Base-by-base conservation (phyloP, 306 rosid species). In the Neltuma alba region DNA sequence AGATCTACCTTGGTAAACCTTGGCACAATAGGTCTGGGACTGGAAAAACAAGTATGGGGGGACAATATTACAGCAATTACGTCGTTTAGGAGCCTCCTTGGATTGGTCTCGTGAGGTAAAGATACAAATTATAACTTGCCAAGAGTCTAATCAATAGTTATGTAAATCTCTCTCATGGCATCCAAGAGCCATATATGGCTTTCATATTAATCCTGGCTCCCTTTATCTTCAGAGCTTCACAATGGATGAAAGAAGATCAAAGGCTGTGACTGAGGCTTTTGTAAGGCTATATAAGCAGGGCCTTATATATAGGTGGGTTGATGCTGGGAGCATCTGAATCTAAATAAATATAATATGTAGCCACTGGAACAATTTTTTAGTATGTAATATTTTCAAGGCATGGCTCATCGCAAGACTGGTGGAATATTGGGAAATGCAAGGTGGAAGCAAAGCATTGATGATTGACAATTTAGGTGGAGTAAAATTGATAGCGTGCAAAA, bases 21-120 rank as follows among this genome's bases (percentile, higher is more conserved):
- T 70, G 86, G 70, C 45, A 27, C 76, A 27, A 86, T 81, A 95
- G 99, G 99, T 95, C 30, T 95, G 98, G 99, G 85, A 92, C 20
- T 95, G 99, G 99, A 95, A 90, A 88, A 70, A 90, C 75, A 89
- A 88, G 87, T 85, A 91, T 54, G 99, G 99, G 20, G 89, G 94
- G 71, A 90, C 97, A 44, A 95, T 95, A 74, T 85, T 92, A 65
- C 84, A 89, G 82, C 98, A 95, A 75, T 83, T 95, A 68, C 94
- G 97, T 34, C 88, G 92, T 65, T 87, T 95, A 77, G 99, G 99
- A 83, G 97, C 96, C 73, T 95, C 99, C 83, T 65, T 95, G 84
- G 99, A 95, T 81, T 95, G 99, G 99, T 86, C 98, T 67, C 98
- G 96, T 79, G 99, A 95, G 97, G 99, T 92, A 82, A 87, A 70